phyloP scores from a whole-genome alignment of 441 rosid species.

The Adansonia rubrostipa region DNA sequence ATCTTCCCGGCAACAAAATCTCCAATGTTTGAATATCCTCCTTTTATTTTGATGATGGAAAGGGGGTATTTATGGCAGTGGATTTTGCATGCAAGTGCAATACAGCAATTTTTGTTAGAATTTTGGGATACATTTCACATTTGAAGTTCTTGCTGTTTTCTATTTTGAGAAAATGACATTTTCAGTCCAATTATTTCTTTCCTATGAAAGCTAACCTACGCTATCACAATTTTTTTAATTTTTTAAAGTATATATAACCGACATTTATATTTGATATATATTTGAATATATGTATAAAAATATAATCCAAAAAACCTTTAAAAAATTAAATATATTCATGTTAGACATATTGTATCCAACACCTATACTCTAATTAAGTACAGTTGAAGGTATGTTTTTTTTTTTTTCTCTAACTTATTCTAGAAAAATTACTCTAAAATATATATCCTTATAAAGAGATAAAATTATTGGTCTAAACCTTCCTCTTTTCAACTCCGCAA shows the following conservation, averaged over 20 bases:
- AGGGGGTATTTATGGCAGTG: neutral
- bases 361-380: too few relatives aligned
- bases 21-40: conserved; percentile 30
- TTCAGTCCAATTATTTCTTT: neutral
- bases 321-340: too few relatives aligned
- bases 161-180: neutral
- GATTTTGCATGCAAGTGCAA: conserved; percentile 22
- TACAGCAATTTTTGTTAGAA: conserved; percentile 30
- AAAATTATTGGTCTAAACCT: neutral
- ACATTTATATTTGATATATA: too few relatives aligned
- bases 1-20: conserved; percentile 55
- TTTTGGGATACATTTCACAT: conserved; percentile 36
- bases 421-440: conserved; percentile 16
- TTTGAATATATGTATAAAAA: too few relatives aligned
- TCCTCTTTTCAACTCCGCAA: conserved; percentile 10
- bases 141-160: neutral
- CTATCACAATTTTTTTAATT: too few relatives aligned
- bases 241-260: too few relatives aligned
- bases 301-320: too few relatives aligned
- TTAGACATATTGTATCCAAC: too few relatives aligned
- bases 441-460: neutral
- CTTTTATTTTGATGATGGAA: conserved; percentile 13
- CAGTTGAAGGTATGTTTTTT: too few relatives aligned
- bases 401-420: conserved; percentile 13
- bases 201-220: neutral